A percentile compares a stretch with the other conserved stretches of the same genome.
Evolutionary conservation across 1,284 basidiomycete species (phyloP).

Genomic region (Agroathelia rolfsii): DNA sequence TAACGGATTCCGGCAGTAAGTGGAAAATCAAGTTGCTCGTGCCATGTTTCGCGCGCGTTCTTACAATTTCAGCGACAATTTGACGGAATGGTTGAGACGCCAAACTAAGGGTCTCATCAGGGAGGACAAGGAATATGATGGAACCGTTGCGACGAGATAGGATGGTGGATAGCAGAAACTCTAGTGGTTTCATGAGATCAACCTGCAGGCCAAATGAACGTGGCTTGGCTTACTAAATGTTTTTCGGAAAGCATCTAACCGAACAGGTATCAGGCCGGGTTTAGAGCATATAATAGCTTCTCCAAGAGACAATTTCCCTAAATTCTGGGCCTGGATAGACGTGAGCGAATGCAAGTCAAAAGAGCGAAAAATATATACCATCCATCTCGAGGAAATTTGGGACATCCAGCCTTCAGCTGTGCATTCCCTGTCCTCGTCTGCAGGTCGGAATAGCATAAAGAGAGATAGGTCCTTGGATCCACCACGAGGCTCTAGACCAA

Average conservation of each 20-base stretch:
- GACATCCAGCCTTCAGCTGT: constrained; percentile 50
- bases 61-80: constrained; percentile 50
- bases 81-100: constrained; percentile 55
- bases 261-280: constrained; percentile 50
- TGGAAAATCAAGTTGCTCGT: constrained; percentile 48
- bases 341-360: constrained; percentile 9
- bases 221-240: constrained; percentile 34
- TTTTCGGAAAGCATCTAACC: constrained; percentile 59
- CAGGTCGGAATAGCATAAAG: constrained; percentile 61
- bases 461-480: constrained; percentile 61
- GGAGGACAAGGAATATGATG: constrained; percentile 62
- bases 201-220: not conserved
- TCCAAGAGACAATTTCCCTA: constrained; percentile 48
- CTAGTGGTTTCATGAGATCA: not conserved
- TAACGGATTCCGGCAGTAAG: constrained; percentile 55
- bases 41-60: constrained; percentile 36
- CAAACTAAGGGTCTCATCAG: constrained; percentile 44
- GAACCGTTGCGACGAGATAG: constrained; percentile 39
- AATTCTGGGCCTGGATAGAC: constrained; percentile 42
- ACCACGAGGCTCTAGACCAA: constrained; percentile 59
- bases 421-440: constrained; percentile 31
- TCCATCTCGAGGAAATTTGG: constrained; percentile 41
- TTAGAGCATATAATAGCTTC: constrained; percentile 31
- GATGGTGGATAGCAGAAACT: constrained; percentile 24
- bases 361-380: constrained; percentile 31